Evolutionary conservation across 208 protist species (phyloP).

Genomic region (Herpetomonas samuelpessoai): DNA sequence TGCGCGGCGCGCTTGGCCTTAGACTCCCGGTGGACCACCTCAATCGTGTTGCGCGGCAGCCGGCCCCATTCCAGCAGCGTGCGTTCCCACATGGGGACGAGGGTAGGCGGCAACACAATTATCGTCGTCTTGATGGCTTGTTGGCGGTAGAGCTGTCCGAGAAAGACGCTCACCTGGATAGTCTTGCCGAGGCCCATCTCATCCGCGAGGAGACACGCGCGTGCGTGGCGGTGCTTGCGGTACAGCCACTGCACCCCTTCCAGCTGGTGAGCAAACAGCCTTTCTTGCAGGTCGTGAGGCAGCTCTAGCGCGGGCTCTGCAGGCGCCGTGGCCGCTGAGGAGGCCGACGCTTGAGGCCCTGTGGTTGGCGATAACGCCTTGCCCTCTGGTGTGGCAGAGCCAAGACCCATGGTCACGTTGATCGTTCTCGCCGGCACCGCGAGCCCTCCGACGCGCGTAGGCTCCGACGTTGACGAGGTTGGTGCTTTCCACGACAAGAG

Average conservation of each 20-base stretch:
- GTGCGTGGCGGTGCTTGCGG: constrained; percentile 88
- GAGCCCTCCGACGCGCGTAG: background rate
- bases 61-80: constrained; percentile 80
- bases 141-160: constrained; percentile 77
- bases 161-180: constrained; percentile 92
- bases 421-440: background rate
- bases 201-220: constrained; percentile 96
- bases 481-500: constrained; percentile 48
- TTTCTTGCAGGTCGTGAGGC: constrained; percentile 19
- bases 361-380: too few species aligned
- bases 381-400: background rate
- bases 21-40: constrained; percentile 53
- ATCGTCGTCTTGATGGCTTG: constrained; percentile 89
- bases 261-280: constrained; percentile 93
- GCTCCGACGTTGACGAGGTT: background rate
- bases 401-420: background rate
- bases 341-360: too few species aligned
- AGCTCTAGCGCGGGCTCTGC: constrained; percentile 16
- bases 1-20: constrained; percentile 43
- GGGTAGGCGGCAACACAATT: constrained; percentile 88
- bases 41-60: constrained; percentile 6
- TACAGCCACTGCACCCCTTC: constrained; percentile 96
- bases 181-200: constrained; percentile 98
- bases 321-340: too few species aligned
- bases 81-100: constrained; percentile 93